Evolutionary conservation across 495 filamentous ascomycete genomes (phyloP), one percentile per base, ranked within the genome.

Genomic region (Daldinia caldariorum): DNA sequence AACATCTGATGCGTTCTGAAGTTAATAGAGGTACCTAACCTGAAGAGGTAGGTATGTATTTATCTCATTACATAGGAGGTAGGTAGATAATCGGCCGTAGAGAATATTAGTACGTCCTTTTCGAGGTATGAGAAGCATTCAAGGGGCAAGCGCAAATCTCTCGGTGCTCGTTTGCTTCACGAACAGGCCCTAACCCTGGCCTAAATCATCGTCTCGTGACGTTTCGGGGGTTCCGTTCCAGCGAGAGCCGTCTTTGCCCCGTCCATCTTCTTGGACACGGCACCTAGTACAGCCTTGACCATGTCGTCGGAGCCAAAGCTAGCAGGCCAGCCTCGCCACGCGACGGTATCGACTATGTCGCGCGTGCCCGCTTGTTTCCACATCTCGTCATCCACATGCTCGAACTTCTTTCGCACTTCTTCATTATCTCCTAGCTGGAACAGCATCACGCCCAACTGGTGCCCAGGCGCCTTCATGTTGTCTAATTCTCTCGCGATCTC

Each of bases 221-320:
- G 69, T 49, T 67, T 63, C 22, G 69, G 69, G 20, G 58, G 58
- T 18, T 53, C 63, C 16, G 53, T 71, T 14, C 69, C 69, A 0
- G 37, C 69, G 0, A 71, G 53, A n/a, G 69, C 69, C 37, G 69
- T 37, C 59, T 67, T 67, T 34, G 69, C 69, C 0, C 54, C 63
- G 39, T 71, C 69, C 69, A 71, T 71, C 59, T 71, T 71, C 69
- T 71, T 71, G 0, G 69, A 71, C 29, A 71, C 69, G 20, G 69
- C 69, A 14, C 69, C 69, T 2, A 71, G n/a, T n/a, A 71, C 55
- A 0, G 69, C 69, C 63, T 71, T 71, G 1, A 61, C 69, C 69
- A 71, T 71, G 39, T 71, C 69, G 32, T 71, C 69, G 9, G 69
- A 58, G 29, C 63, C 63, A 35, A 71, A 71, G 54, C 63, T 45